These are phyloP conservation scores for Claviceps sorghi DNA, from an alignment of 2,329 filamentous ascomycete species.

Conservation along the genomic window DNA sequence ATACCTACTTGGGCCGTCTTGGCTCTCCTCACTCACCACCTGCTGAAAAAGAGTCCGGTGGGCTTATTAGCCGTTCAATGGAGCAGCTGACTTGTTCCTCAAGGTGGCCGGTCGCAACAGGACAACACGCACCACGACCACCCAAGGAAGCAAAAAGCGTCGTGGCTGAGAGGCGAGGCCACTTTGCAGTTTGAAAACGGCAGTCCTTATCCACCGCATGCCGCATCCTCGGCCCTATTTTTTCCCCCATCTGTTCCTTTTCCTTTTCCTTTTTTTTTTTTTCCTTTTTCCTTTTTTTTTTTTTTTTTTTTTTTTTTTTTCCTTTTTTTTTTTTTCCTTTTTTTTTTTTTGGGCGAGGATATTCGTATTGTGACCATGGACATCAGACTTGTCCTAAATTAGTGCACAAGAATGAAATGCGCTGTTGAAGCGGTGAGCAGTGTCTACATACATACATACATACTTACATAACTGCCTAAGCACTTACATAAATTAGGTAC, in stretches of 20 bases:
- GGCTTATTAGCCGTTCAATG: slow-evolving; percentile 9
- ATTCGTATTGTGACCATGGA: not conserved
- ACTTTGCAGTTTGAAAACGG: too few relatives aligned
- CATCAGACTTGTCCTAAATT: not conserved
- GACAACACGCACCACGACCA: not conserved
- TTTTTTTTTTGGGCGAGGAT: too few relatives aligned
- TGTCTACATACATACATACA: too few relatives aligned
- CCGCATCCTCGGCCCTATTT: too few relatives aligned
- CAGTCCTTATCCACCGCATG: not conserved
- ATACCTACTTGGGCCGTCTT: not conserved
- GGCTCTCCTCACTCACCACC: not conserved
- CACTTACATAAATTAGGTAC: too few relatives aligned
- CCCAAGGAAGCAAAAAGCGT: not conserved
- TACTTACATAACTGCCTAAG: too few relatives aligned
- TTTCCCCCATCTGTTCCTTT: too few relatives aligned
- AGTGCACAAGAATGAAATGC: too few relatives aligned
- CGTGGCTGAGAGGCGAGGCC: not conserved
- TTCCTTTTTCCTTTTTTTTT: not conserved
- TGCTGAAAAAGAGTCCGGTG: not conserved
- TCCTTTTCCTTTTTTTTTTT: too few relatives aligned
- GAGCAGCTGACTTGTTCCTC: slow-evolving; percentile 18
- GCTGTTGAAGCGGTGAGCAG: not conserved
- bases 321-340: too few relatives aligned
- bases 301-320: too few relatives aligned
- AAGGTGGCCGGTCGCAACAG: not conserved